Percentiles rank a stretch among this genome's conserved stretches.
phyloP scores from a whole-genome alignment of 768 basidiomycete genomes.

The Steccherinum ochraceum region DNA sequence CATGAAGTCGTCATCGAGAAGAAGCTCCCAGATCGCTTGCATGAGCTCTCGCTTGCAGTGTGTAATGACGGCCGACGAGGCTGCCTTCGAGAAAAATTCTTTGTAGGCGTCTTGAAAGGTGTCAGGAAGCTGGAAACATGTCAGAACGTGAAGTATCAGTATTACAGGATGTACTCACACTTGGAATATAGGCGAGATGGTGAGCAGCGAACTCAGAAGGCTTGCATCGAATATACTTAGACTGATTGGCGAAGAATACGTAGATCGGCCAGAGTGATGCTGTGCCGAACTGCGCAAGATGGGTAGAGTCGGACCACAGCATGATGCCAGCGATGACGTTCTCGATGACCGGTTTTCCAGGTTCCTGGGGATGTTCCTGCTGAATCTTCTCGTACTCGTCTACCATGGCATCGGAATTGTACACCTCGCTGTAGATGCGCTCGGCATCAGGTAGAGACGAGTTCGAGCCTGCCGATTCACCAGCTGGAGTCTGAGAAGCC shows the following conservation, averaged over 20 bases:
- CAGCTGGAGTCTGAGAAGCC: neutral
- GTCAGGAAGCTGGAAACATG: constrained; percentile 9
- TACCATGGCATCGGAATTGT: constrained; percentile 5
- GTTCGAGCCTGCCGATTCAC: neutral
- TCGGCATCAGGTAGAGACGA: neutral
- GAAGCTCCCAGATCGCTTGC: constrained; percentile 17
- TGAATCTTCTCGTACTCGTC: constrained; percentile 3
- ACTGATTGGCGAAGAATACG: constrained; percentile 13
- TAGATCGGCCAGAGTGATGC: constrained; percentile 19
- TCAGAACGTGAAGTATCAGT: neutral
- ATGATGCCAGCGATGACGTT: constrained; percentile 7
- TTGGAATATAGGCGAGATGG: constrained; percentile 18
- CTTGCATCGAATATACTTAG: constrained; percentile 14
- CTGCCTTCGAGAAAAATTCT: neutral
- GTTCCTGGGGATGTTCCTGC: neutral
- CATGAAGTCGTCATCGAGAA: constrained; percentile 18
- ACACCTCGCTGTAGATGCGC: constrained; percentile 2
- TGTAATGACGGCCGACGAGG: neutral
- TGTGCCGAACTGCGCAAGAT: constrained; percentile 16
- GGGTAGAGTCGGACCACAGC: constrained; percentile 19
- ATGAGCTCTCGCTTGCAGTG: constrained; percentile 20
- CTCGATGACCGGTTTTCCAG: neutral
- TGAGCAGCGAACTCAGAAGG: constrained; percentile 7
- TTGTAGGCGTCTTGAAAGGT: constrained; percentile 9
- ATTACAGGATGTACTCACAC: constrained; percentile 6